Evolutionary conservation across 2,329 filamentous ascomycete species (phyloP), one percentile per base, ranked within the genome.

Genomic region (Aspergillus candidus): DNA sequence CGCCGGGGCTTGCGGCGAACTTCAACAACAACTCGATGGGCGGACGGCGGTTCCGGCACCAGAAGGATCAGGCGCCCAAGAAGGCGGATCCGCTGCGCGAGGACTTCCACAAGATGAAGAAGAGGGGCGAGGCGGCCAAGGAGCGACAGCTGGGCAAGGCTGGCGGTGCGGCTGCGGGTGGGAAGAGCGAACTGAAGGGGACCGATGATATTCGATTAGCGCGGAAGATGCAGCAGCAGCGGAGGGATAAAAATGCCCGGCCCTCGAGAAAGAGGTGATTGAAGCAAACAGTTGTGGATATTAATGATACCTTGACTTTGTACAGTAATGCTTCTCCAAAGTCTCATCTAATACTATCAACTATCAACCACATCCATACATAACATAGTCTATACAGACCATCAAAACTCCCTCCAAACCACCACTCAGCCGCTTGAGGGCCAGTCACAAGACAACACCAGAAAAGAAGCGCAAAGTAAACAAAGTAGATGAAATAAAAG

Each of bases 41-140:
- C 22, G 75, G 76, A 3, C 77, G 73, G 44, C 76, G 83, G 50
- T 95, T 85, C 74, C 87, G 85, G 73, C 93, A 98, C 72, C 91
- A 85, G 69, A 80, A 83, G 67, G 84, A 93, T 63, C 83, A 79
- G 70, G 89, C 89, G 44, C 93, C 94, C 51, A 97, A 96, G 76
- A 82, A 88, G 57, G 89, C 93, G 6, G 93, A 98, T 73, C 91
- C 86, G 71, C 91, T 79, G 68, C 79, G 93, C 49, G 89, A 91
- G 65, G 91, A 98, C 69, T 98, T 87, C 69, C 76, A 94, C 53
- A 82, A 83, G 63, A 83, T 86, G 72, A 95, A 93, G 82, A 90
- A 90, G 82, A 83, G 88, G 61, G 84, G 93, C 13, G 81, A 82
- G 12, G 89, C 89, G 62, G 90, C 91, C 36, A 86, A 85, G 69